A percentile compares a stretch with the other conserved stretches of the same genome.
phyloP scores from a whole-genome alignment of 2,329 filamentous ascomycete genomes.

The Trichoderma oligosporum region DNA sequence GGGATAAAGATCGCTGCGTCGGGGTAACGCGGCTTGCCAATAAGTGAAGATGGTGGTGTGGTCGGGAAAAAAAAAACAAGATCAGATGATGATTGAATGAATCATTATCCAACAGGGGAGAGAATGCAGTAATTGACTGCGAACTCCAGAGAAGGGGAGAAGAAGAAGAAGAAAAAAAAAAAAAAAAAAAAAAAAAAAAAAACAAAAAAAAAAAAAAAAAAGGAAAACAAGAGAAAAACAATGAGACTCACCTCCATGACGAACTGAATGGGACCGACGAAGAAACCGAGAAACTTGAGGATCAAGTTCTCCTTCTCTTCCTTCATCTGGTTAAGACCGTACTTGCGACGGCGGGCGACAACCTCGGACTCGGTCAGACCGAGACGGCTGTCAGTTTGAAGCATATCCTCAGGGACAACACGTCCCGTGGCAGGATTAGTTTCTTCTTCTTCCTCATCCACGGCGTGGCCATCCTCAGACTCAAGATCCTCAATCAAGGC shows the following conservation, averaged over 20 bases:
- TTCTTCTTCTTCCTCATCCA: conserved; percentile 57
- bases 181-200: not conserved
- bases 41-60: conserved; percentile 8
- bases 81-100: not conserved
- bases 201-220: not conserved
- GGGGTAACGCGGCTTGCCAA: conserved; percentile 14
- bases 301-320: conserved; percentile 83
- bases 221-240: conserved; percentile 18
- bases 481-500: conserved; percentile 83
- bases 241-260: conserved; percentile 73
- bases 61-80: too few species aligned
- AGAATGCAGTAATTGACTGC: not conserved
- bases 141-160: too few species aligned
- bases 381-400: conserved; percentile 69
- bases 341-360: conserved; percentile 59
- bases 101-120: not conserved
- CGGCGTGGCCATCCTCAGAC: conserved; percentile 68
- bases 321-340: conserved; percentile 84
- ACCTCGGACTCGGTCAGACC: conserved; percentile 74
- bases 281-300: conserved; percentile 79
- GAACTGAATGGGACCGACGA: conserved; percentile 86
- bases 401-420: conserved; percentile 66
- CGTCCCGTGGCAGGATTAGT: conserved; percentile 52
- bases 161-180: not conserved
- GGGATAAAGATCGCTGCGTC: conserved; percentile 17